phyloP scores from a whole-genome alignment of 768 basidiomycete genomes.

The Boletales sp. region DNA sequence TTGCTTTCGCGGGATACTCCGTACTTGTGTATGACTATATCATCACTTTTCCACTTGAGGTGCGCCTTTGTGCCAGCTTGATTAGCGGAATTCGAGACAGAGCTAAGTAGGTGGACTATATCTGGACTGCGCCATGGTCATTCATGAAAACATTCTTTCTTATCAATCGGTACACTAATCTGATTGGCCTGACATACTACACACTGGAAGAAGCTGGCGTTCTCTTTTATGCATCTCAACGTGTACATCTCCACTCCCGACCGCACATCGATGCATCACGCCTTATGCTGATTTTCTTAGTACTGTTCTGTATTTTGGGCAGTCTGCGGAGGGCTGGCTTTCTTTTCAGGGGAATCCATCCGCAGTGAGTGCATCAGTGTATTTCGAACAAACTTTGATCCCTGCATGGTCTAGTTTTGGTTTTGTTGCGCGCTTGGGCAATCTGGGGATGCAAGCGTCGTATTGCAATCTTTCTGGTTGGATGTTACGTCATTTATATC shows the following conservation, averaged over 20 bases:
- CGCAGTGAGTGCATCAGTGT: background rate
- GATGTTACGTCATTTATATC: background rate
- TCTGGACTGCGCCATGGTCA: constrained; percentile 6
- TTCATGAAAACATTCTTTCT: constrained; percentile 5
- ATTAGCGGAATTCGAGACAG: background rate
- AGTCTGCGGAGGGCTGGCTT: background rate
- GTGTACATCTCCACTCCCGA: background rate
- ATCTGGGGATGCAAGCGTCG: background rate
- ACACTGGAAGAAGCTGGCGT: constrained; percentile 5
- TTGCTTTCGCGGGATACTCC: constrained; percentile 2
- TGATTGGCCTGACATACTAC: constrained; percentile 5
- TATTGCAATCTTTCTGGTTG: background rate
- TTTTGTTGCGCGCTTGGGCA: constrained; percentile 2
- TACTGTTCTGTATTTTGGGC: background rate
- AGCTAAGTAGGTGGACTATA: background rate
- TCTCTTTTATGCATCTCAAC: background rate
- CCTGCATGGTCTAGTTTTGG: background rate
- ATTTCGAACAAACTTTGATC: background rate
- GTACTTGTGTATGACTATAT: constrained; percentile 10
- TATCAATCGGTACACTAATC: constrained; percentile 10
- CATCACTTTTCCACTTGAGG: constrained; percentile 11
- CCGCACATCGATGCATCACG: background rate
- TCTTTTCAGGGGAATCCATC: background rate
- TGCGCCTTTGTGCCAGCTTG: background rate
- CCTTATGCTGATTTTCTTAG: background rate